These are phyloP conservation scores for Trichophyton simii DNA, from an alignment of 2,329 filamentous ascomycete species.

Conservation along the genomic window DNA sequence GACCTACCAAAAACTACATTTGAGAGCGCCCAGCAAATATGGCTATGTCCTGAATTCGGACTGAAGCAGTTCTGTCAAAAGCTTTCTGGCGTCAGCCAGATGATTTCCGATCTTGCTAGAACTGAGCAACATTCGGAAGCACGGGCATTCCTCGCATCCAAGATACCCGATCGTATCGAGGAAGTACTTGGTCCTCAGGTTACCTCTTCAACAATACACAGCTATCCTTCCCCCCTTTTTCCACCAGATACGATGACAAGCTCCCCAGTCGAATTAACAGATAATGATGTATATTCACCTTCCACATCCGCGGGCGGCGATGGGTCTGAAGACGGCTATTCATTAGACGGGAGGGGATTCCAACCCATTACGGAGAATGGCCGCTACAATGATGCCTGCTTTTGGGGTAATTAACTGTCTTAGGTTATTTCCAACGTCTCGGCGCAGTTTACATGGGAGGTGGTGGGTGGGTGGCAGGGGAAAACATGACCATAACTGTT, in stretches of 20 bases:
- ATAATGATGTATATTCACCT: constrained; percentile 11
- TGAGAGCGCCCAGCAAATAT: constrained; percentile 13
- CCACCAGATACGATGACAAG: constrained; percentile 7
- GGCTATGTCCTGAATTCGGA: constrained; percentile 13
- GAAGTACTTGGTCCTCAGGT: constrained; percentile 13
- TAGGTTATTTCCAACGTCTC: background rate
- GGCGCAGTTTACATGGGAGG: background rate
- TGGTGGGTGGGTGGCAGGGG: constrained; percentile 1
- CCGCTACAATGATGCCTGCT: constrained; percentile 9
- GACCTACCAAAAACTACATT: constrained; percentile 13
- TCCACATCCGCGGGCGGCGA: constrained; percentile 11
- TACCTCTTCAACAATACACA: constrained; percentile 1
- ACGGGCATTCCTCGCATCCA: constrained; percentile 12
- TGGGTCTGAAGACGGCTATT: constrained; percentile 12
- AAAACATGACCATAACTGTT: background rate
- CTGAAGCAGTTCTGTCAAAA: constrained; percentile 15
- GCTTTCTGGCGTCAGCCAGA: constrained; percentile 14
- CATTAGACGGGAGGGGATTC: constrained; percentile 10
- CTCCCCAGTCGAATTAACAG: constrained; percentile 10
- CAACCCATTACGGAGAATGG: constrained; percentile 8
- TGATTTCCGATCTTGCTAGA: constrained; percentile 14
- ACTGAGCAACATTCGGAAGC: constrained; percentile 11
- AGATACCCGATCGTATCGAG: constrained; percentile 14
- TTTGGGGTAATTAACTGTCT: constrained; percentile 12
- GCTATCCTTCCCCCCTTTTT: constrained; percentile 6